These are phyloP conservation scores for Cicer yamashitae DNA, from an alignment of 306 rosid genomes.

Conservation along the genomic window DNA sequence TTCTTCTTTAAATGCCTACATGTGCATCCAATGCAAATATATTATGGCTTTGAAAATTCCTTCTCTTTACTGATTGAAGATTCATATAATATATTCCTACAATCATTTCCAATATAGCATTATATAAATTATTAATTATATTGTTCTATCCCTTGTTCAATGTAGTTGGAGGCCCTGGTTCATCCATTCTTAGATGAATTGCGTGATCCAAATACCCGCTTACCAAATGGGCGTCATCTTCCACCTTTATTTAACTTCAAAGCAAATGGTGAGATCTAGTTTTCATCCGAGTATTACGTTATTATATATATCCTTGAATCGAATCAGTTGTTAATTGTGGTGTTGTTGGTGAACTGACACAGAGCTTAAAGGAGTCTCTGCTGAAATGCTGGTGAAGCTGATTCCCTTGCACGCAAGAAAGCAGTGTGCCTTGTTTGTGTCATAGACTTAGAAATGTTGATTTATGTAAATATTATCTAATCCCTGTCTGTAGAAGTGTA, in stretches of 20 bases:
- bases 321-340: conserved; percentile 9
- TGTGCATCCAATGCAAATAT: conserved; percentile 5
- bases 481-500: conserved; percentile 45
- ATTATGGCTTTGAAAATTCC: conserved; percentile 1
- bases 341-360: conserved; percentile 43
- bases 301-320: not conserved
- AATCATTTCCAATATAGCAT: not conserved
- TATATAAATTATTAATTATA: conserved; percentile 6
- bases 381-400: conserved; percentile 74
- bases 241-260: conserved; percentile 87
- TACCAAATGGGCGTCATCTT: conserved; percentile 82
- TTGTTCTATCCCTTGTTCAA: conserved; percentile 21
- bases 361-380: conserved; percentile 81
- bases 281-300: not conserved
- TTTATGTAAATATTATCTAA: conserved; percentile 25
- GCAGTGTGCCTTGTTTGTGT: conserved; percentile 67
- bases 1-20: not conserved
- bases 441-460: conserved; percentile 47
- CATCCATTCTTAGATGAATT: conserved; percentile 88
- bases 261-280: conserved; percentile 61
- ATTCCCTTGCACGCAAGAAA: conserved; percentile 81
- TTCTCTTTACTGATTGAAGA: not conserved
- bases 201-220: conserved; percentile 75
- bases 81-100: conserved; percentile 2
- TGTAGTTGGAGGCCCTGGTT: conserved; percentile 79